Evolutionary conservation across 495 filamentous ascomycete genomes (phyloP).

Genomic region (Hypoxylon crocopeplum): DNA sequence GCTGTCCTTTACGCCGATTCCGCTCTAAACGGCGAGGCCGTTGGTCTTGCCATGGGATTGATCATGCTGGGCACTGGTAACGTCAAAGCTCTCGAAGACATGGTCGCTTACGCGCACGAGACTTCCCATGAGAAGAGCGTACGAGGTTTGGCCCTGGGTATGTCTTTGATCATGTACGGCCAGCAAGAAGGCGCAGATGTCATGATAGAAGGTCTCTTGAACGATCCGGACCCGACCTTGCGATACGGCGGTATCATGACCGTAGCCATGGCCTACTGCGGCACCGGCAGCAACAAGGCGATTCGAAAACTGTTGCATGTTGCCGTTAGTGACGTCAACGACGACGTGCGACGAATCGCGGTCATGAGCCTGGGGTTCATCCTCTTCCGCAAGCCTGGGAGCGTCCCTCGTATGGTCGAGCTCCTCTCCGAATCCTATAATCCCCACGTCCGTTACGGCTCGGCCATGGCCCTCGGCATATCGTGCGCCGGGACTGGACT

Average conservation of each 20-base stretch:
- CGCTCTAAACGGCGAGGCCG: conserved; percentile 94
- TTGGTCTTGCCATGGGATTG: conserved; percentile 92
- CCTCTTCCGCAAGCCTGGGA: conserved; percentile 95
- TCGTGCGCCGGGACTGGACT: conserved; percentile 96
- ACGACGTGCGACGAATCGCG: conserved; percentile 95
- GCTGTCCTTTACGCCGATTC: conserved; percentile 88
- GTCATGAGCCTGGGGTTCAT: conserved; percentile 99
- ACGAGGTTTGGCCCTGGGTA: conserved; percentile 90
- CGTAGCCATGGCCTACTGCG: conserved; percentile 96
- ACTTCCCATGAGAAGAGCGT: conserved; percentile 99
- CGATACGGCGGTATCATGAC: conserved; percentile 99
- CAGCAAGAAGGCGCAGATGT: conserved; percentile 94
- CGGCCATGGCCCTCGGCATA: conserved; percentile 97
- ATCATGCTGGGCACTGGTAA: conserved; percentile 98
- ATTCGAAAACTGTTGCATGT: conserved; percentile 96
- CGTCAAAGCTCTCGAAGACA: conserved; percentile 85
- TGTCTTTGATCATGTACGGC: conserved; percentile 98
- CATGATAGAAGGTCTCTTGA: conserved; percentile 89
- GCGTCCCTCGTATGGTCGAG: conserved; percentile 99
- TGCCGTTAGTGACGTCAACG: conserved; percentile 97
- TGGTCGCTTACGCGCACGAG: conserved; percentile 97
- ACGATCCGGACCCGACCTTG: conserved; percentile 91
- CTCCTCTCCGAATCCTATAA: conserved; percentile 98
- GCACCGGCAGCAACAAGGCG: conserved; percentile 97
- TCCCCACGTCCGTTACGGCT: conserved; percentile 97